Base-by-base conservation (phyloP, 1,284 basidiomycete species). In the Heterobasidion irregulare region DNA sequence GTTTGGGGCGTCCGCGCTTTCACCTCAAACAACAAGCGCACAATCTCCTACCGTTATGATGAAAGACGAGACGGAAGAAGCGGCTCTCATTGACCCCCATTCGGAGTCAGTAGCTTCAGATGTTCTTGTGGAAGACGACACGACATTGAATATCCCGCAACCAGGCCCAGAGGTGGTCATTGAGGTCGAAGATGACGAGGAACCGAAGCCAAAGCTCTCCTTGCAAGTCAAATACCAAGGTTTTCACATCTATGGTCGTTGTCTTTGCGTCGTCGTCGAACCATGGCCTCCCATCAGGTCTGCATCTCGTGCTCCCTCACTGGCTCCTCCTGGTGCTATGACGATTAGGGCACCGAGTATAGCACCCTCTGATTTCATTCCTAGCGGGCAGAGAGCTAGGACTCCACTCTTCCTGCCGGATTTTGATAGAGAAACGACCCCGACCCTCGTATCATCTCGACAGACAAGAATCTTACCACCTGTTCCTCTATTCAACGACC, bases 261-360 rank as follows among this genome's bases (percentile, higher is more conserved):
- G 84, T 65, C 75, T 91, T 19, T 90, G 86, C 63, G 76, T 91
- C 32, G 83, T 91, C 32, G 81, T 89, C 16, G 88, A 91, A 65
- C 89, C 88, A 15, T 89, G 83, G 75, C 84, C 86, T 5, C 70
- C 77, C 15, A 64, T 82, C 48, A 75, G 73, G 36, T 62, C 70
- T 3, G 64, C 64, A 38, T 63, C 75, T 4, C 71, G 70, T 50
- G 68, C 68, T 0, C 68, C 70, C 33, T 72, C 75, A 7, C 63
- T 72, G 6, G 64, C 65, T 19, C 66, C 68, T 5, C 58, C 60
- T 7, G 62, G 62, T 15, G 56, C 66, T 13, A 41, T 59, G 10
- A 63, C 64, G 18, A 58, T 65, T 36, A 65, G 70, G 19, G 65
- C 65, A n/a, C 64, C 68, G 13, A 73, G 67, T 57, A 67, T 72